A percentile compares a stretch with the other conserved stretches of the same genome.
These are phyloP conservation scores for Pseudocercospora cruenta DNA, from an alignment of 2,329 filamentous ascomycete species.

Conservation along the genomic window DNA sequence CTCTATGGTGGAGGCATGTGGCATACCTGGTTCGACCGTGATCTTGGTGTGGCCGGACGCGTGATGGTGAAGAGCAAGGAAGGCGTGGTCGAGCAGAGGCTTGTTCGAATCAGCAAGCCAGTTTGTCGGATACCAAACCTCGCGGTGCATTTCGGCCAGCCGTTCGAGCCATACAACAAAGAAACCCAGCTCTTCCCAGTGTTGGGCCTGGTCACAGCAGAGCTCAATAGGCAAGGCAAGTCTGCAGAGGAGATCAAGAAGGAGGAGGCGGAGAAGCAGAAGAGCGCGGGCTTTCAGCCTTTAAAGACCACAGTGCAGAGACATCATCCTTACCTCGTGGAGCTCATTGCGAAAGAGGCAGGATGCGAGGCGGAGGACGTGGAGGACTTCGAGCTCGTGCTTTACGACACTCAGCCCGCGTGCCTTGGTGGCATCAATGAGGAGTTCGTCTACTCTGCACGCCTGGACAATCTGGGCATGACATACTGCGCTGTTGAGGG, in stretches of 20 bases:
- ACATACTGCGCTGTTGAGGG: constrained; percentile 89
- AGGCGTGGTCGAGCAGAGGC: constrained; percentile 76
- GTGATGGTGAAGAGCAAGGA: constrained; percentile 74
- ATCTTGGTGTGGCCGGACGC: constrained; percentile 85
- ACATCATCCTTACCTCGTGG: constrained; percentile 85
- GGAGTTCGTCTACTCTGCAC: constrained; percentile 94
- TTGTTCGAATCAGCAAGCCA: constrained; percentile 88
- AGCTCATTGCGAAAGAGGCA: constrained; percentile 80
- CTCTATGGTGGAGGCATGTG: constrained; percentile 96
- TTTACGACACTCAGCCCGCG: constrained; percentile 93
- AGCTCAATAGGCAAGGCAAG: constrained; percentile 76
- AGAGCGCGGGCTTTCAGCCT: constrained; percentile 64
- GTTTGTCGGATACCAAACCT: constrained; percentile 90
- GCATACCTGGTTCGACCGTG: constrained; percentile 98
- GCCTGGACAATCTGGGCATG: constrained; percentile 95
- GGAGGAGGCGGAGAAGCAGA: constrained; percentile 43
- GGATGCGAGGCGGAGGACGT: constrained; percentile 72
- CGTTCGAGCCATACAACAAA: constrained; percentile 87
- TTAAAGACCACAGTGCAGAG: constrained; percentile 77
- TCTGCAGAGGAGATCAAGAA: constrained; percentile 54
- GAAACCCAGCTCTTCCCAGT: constrained; percentile 96
- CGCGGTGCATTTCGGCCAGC: constrained; percentile 88
- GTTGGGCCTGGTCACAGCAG: constrained; percentile 80
- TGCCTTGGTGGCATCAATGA: constrained; percentile 87
- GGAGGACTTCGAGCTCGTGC: constrained; percentile 92